Conservation (phyloP, 768 basidiomycete species). For the Crepidotus variabilis region DNA sequence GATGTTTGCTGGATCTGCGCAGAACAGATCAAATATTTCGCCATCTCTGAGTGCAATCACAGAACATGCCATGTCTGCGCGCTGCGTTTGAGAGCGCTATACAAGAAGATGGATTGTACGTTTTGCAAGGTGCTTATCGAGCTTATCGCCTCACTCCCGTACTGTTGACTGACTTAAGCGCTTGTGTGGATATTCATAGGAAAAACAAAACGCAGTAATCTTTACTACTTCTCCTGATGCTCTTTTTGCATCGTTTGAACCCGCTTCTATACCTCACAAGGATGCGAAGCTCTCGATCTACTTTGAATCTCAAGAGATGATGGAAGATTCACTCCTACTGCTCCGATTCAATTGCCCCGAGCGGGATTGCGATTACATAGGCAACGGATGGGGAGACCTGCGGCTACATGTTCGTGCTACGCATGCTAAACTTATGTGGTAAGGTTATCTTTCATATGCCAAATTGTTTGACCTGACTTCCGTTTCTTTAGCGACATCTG, state of each 20-base stretch:
- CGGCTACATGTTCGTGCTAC: conserved; percentile 75
- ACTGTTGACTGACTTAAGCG: neutral
- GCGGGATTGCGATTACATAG: conserved; percentile 76
- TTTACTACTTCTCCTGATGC: conserved; percentile 68
- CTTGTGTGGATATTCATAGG: conserved; percentile 34
- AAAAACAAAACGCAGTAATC: conserved; percentile 69
- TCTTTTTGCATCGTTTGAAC: conserved; percentile 54
- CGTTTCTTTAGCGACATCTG: conserved; percentile 67
- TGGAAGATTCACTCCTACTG: conserved; percentile 89
- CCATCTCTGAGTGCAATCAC: conserved; percentile 89
- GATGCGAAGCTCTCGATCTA: conserved; percentile 72
- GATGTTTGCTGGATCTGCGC: conserved; percentile 92
- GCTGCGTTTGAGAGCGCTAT: conserved; percentile 81
- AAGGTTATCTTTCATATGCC: conserved; percentile 18
- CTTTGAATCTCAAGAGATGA: conserved; percentile 91
- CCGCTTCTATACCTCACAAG: conserved; percentile 54
- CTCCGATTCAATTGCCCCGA: conserved; percentile 95
- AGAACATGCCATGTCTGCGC: conserved; percentile 94
- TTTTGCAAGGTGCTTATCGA: conserved; percentile 81
- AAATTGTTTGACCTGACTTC: neutral
- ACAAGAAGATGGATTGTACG: conserved; percentile 91
- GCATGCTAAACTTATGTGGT: conserved; percentile 86
- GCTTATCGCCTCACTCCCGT: neutral
- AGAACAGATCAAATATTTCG: conserved; percentile 87
- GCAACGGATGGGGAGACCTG: conserved; percentile 85